Base-by-base conservation (phyloP, 116 monocot genomes). In the Trichopus zeylanicus region DNA sequence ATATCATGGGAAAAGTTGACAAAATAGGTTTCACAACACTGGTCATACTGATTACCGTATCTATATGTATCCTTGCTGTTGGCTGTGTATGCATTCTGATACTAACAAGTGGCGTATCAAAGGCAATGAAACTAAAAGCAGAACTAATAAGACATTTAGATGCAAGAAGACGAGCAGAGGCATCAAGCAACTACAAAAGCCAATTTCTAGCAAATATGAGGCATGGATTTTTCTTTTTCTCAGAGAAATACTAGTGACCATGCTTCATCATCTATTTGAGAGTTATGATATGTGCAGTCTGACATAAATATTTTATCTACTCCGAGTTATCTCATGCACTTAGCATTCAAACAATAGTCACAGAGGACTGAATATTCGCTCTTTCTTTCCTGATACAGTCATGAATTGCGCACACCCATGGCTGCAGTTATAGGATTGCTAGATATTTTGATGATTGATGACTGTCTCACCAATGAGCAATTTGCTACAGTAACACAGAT, bases 191-290 rank as follows among this genome's bases (percentile, higher is more conserved):
- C 67, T 82, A 77, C 55, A 82, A 82, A 60, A 82, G 82, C 29
- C 82, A 82, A 29, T 82, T 82, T 47, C 51, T 82, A 66, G 82
- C 82, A 69, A 82, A 82, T 57, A 82, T 82, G 73, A 82, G 82
- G 82, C 75, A 18, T 53, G 1, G 32, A 51, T 7, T 42, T 42
- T 42, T 42, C 7, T 4, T 33, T 15, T 42, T 42, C 16, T 18
- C 18, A 42, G 32, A 5, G 39, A 42, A 42, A 18, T 18, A 16
- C 11, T 15, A 15, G 39, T 0, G 18, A 42, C 37, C n/a, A n/a
- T n/a, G 18, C 18, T 3, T 42, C 18, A 2, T 42, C 12, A 42
- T 42, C 39, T 0, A 42, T 42, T 13, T 42, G 39, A 12, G 39
- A 42, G 18, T 42, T 3, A 42, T 3, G n/a, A 42, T 42, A 42